Base-by-base conservation (phyloP, 2,329 filamentous ascomycete species). In the Pseudogymnoascus sp. region DNA sequence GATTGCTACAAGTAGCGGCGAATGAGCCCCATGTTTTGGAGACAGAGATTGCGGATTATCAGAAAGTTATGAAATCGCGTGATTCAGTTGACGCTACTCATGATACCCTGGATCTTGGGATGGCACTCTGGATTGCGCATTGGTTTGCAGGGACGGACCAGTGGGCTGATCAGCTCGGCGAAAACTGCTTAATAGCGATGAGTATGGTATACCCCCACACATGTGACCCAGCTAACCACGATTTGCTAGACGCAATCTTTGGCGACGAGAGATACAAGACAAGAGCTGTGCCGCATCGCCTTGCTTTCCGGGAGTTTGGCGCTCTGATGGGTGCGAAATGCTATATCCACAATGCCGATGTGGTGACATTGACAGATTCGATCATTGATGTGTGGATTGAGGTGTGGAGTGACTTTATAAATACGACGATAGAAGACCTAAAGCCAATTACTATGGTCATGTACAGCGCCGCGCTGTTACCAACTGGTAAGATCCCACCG, bases 101-200 rank as follows among this genome's bases (percentile, higher is more conserved):
- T 3, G 83, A 85, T 70, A 73, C 78, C 16, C 70, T 85, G n/a
- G 83, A 86, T 68, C 69, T 86, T 47, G 83, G 83, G 0, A 85
- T 86, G 83, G 80, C 81, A 1, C 69, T 86, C 26, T 86, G 83
- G 83, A 79, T 79, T 51, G 76, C 76, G 21, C 81, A 84, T 65
- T 81, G 83, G 72, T 77, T 79, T 64, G 71, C 71, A 0, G 75
- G 75, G 2, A 70, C 71, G 60, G 80, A 83, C 64, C 70, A 72
- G 1, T 85, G 82, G 82, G 80, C 81, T 2, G 68, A 68, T 2
- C 67, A 70, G 4, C 68, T 83, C 10, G 29, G 51, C 7, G 29
- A 36, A 18, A 57, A 57, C 11, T 57, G 29, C 14, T 7, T 57
- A 14, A 11, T 14, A 18, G 51, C 29, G 29, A 57, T 57, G 18